Conservation (phyloP, 2,329 filamentous ascomycete genomes). For the Sclerotinia borealis region DNA sequence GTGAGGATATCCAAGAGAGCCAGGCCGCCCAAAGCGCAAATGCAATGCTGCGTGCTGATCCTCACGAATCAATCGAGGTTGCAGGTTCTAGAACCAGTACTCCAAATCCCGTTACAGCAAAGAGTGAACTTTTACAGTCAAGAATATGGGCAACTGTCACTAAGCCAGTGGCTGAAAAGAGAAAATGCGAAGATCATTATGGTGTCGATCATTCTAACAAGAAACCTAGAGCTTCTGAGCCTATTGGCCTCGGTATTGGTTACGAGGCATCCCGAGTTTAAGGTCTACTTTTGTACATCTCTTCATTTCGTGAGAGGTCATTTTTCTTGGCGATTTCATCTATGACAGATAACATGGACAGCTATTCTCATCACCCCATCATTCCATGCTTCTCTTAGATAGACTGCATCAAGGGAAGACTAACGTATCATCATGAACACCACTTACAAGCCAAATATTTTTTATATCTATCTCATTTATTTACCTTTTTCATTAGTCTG, state of each 20-base stretch:
- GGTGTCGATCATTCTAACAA: conserved; percentile 35
- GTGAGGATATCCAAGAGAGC: conserved; percentile 64
- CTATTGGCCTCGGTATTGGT: conserved; percentile 52
- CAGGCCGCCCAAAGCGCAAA: conserved; percentile 74
- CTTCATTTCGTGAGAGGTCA: background rate
- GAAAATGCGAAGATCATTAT: conserved; percentile 24
- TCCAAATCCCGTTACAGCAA: conserved; percentile 38
- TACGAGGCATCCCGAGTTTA: conserved; percentile 16
- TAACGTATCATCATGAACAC: background rate
- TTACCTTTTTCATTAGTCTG: background rate
- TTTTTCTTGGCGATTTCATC: background rate
- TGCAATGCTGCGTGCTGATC: conserved; percentile 62
- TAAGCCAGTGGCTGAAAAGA: conserved; percentile 44
- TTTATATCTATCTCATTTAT: background rate
- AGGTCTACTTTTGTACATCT: background rate
- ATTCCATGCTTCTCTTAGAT: background rate
- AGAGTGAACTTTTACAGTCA: conserved; percentile 44
- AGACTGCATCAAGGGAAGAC: background rate
- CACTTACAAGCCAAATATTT: background rate
- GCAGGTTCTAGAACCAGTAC: conserved; percentile 27
- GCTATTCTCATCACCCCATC: background rate
- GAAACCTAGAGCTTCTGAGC: conserved; percentile 41
- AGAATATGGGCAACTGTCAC: conserved; percentile 55
- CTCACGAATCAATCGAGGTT: conserved; percentile 35
- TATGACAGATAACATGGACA: background rate